These are phyloP conservation scores for Gonapodya prolifera DNA, from an alignment of 192 early-diverging fungal genomes.

Conservation along the genomic window DNA sequence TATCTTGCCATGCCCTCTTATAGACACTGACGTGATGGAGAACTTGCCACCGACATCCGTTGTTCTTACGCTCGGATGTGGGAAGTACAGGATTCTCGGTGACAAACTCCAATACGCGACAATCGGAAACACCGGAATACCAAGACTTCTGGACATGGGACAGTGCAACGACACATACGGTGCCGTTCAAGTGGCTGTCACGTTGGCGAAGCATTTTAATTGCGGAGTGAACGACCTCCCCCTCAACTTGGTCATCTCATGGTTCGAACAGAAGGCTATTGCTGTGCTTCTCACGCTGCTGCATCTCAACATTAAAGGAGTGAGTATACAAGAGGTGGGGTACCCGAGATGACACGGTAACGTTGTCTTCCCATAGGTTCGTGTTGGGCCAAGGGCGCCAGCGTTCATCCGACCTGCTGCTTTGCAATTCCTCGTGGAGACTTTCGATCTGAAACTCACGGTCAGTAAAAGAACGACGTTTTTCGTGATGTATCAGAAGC, in stretches of 20 bases:
- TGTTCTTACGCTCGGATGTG: background rate
- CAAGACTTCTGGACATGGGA: background rate
- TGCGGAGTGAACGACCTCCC: conserved; percentile 1
- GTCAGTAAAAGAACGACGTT: background rate
- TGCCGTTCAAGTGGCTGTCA: background rate
- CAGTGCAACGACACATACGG: conserved; percentile 4
- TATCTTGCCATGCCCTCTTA: background rate
- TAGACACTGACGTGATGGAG: conserved; percentile 2
- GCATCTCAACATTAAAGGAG: background rate
- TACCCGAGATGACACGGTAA: too few relatives aligned
- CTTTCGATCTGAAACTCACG: conserved; percentile 1
- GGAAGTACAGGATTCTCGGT: conserved; percentile 4
- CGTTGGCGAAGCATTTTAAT: background rate
- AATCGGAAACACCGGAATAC: conserved; percentile 2
- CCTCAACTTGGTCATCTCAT: conserved; percentile 3
- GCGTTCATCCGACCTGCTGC: conserved; percentile 3
- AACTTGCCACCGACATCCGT: conserved; percentile 1
- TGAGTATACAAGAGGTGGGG: background rate
- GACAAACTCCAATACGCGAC: background rate
- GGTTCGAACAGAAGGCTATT: conserved; percentile 5
- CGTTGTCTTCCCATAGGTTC: background rate
- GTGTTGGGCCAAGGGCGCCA: background rate
- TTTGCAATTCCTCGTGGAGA: background rate
- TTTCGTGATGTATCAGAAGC: background rate
- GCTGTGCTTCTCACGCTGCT: background rate